A percentile compares a stretch with the other conserved stretches of the same genome.
Evolutionary conservation across 805 yeast species (phyloP).

Genomic region (Candida ipomoeae): DNA sequence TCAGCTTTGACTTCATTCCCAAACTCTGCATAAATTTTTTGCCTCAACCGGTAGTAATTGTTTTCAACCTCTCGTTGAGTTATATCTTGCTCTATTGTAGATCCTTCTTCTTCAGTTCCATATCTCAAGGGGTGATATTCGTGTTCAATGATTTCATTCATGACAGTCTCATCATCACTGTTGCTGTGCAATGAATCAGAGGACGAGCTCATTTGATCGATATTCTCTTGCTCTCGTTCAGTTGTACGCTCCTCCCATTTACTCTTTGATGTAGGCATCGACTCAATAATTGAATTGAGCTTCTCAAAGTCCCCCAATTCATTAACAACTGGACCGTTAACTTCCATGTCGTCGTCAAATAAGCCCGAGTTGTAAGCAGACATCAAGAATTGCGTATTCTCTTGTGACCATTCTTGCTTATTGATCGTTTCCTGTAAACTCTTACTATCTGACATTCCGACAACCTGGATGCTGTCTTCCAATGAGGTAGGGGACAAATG

Average conservation of each 20-base stretch:
- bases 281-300: conserved; percentile 47
- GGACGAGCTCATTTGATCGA: neutral
- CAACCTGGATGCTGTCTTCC: neutral
- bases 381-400: conserved; percentile 54
- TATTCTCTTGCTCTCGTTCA: neutral
- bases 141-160: conserved; percentile 44
- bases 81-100: conserved; percentile 38
- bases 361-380: conserved; percentile 56
- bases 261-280: conserved; percentile 12
- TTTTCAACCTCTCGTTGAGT: conserved; percentile 40
- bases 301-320: conserved; percentile 50
- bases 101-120: conserved; percentile 20
- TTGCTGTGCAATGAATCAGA: conserved; percentile 2
- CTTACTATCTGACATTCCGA: neutral
- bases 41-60: conserved; percentile 56
- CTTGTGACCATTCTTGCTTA: conserved; percentile 18
- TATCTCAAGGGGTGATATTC: conserved; percentile 12
- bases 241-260: conserved; percentile 6
- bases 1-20: neutral
- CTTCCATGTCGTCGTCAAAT: conserved; percentile 56
- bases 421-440: neutral
- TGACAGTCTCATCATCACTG: conserved; percentile 28
- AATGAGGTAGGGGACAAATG: neutral
- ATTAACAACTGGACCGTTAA: conserved; percentile 54
- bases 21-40: conserved; percentile 33